Conservation (phyloP, 192 early-diverging fungal genomes). For the Paraglomus occultum region DNA sequence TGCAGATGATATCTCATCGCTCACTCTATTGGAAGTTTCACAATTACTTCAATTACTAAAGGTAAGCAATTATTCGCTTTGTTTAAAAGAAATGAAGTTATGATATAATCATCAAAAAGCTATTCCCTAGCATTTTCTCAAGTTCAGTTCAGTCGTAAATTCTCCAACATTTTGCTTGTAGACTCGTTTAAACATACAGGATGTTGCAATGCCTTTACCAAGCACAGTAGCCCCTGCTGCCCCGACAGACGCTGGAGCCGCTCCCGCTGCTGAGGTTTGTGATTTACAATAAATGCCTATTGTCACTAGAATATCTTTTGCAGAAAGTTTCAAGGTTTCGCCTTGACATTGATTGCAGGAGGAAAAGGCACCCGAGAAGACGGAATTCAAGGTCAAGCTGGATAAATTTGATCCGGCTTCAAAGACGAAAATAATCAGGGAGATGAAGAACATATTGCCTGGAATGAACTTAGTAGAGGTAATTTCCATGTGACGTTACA, state of each 20-base stretch:
- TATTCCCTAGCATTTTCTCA: neutral
- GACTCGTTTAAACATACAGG: constrained; percentile 88
- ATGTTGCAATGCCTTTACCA: constrained; percentile 81
- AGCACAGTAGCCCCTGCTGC: constrained; percentile 62
- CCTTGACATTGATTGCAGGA: constrained; percentile 38
- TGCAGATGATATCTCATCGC: constrained; percentile 85
- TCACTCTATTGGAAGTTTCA: constrained; percentile 93
- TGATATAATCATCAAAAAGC: neutral
- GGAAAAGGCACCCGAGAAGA: constrained; percentile 90
- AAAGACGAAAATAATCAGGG: constrained; percentile 98
- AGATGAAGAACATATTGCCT: constrained; percentile 92
- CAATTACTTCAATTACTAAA: constrained; percentile 86
- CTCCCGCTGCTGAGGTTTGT: constrained; percentile 49
- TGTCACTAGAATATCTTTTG: constrained; percentile 5
- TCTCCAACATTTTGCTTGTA: constrained; percentile 32
- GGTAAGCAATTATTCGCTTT: constrained; percentile 45
- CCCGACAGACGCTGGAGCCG: constrained; percentile 65
- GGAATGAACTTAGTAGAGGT: constrained; percentile 94
- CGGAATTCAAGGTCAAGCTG: constrained; percentile 93
- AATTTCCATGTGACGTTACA: constrained; percentile 17
- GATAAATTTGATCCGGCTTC: constrained; percentile 91
- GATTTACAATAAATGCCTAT: neutral
- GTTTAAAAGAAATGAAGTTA: neutral
- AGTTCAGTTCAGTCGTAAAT: neutral
- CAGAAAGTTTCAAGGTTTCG: neutral